phyloP scores from a whole-genome alignment of 1,284 basidiomycete genomes.

The Blastosporella zonata region DNA sequence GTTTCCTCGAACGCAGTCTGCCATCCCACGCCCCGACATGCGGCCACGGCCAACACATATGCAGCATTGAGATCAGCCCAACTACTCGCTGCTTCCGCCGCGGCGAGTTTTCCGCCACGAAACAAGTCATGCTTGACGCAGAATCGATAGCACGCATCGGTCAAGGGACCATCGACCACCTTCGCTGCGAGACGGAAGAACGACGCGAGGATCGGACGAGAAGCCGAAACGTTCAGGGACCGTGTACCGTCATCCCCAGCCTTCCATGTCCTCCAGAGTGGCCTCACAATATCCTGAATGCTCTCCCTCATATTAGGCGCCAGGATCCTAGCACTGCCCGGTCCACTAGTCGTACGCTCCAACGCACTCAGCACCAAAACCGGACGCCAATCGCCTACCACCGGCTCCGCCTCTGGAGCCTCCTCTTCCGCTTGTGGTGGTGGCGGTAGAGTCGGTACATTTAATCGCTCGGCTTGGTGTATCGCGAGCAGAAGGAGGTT shows the following conservation, averaged over 20 bases:
- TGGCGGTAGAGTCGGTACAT: neutral
- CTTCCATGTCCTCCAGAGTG: conserved; percentile 44
- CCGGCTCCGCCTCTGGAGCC: neutral
- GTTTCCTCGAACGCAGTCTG: conserved; percentile 22
- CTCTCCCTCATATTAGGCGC: conserved; percentile 13
- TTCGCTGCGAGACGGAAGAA: conserved; percentile 46
- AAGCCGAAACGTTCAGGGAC: conserved; percentile 22
- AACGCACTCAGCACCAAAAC: conserved; percentile 30
- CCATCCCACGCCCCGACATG: conserved; percentile 21
- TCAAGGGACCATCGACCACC: conserved; percentile 35
- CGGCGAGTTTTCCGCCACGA: conserved; percentile 10
- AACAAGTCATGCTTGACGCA: conserved; percentile 24
- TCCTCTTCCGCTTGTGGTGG: neutral
- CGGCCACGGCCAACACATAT: conserved; percentile 24
- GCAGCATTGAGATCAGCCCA: conserved; percentile 25
- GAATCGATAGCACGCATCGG: conserved; percentile 28
- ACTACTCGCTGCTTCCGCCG: conserved; percentile 19
- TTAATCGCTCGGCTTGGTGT: conserved; percentile 19
- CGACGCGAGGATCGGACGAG: conserved; percentile 37
- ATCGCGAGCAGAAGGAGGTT: conserved; percentile 34
- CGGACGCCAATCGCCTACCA: conserved; percentile 23
- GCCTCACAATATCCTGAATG: conserved; percentile 30
- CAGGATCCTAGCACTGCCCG: neutral
- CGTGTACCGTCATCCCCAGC: conserved; percentile 9
- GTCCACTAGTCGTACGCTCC: conserved; percentile 17